These are phyloP conservation scores for Trametes cubensis DNA, from an alignment of 768 basidiomycete species.

Conservation along the genomic window DNA sequence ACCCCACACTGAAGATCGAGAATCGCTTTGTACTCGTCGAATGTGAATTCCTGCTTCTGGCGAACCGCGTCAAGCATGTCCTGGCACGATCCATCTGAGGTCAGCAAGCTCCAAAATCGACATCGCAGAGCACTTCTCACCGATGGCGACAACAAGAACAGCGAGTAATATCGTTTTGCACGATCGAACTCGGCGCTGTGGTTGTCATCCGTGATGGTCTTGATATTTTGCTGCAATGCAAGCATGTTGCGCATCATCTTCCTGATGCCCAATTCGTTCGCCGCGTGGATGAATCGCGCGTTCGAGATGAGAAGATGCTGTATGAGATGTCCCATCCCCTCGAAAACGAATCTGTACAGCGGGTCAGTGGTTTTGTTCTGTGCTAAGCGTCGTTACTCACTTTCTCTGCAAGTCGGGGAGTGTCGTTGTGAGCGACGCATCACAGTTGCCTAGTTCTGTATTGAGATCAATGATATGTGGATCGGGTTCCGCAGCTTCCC, in stretches of 20 bases:
- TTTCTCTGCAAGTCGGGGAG: slow-evolving; percentile 65
- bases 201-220: slow-evolving; percentile 65
- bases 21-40: slow-evolving; percentile 93
- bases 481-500: slow-evolving; percentile 90
- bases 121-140: slow-evolving; percentile 44
- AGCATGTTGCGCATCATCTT: slow-evolving; percentile 90
- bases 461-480: slow-evolving; percentile 87
- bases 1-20: slow-evolving; percentile 88
- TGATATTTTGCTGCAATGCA: slow-evolving; percentile 89
- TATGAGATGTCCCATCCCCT: slow-evolving; percentile 82
- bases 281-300: slow-evolving; percentile 67
- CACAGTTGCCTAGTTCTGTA: slow-evolving; percentile 71
- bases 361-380: slow-evolving; percentile 17
- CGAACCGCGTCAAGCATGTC: slow-evolving; percentile 77
- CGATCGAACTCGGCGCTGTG: slow-evolving; percentile 71
- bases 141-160: slow-evolving; percentile 75
- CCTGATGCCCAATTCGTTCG: slow-evolving; percentile 76
- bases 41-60: slow-evolving; percentile 65
- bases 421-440: slow-evolving; percentile 65
- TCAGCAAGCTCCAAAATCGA: not conserved
- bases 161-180: slow-evolving; percentile 77
- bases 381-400: slow-evolving; percentile 47
- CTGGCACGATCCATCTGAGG: slow-evolving; percentile 40
- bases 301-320: slow-evolving; percentile 80
- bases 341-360: slow-evolving; percentile 74